These are phyloP conservation scores for Pleurotus giganteus DNA, from an alignment of 768 basidiomycete genomes.

Conservation along the genomic window DNA sequence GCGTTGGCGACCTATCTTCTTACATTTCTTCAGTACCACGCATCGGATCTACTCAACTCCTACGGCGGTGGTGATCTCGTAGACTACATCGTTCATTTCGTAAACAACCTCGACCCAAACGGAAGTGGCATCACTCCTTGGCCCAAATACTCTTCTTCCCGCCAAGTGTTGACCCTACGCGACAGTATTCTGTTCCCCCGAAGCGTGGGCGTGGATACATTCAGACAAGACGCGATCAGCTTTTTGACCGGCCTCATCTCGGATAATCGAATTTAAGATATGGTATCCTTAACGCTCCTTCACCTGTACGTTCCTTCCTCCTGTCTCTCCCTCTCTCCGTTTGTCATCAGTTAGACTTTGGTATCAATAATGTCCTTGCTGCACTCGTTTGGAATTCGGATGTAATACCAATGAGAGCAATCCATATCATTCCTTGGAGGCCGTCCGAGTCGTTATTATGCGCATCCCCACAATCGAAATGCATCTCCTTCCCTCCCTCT, in stretches of 20 bases:
- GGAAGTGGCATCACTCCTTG: constrained; percentile 20
- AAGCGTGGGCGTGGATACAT: not conserved
- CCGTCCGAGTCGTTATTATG: no score
- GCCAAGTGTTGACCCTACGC: not conserved
- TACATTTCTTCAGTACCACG: constrained; percentile 26
- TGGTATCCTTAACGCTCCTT: no score
- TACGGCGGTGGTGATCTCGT: constrained; percentile 28
- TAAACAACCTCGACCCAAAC: constrained; percentile 33
- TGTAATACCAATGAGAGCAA: no score
- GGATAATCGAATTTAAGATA: not conserved
- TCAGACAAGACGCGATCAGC: not conserved
- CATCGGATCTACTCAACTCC: constrained; percentile 27
- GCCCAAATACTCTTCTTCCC: constrained; percentile 27
- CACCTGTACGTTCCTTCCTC: no score
- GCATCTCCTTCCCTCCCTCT: no score
- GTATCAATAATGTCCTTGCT: no score
- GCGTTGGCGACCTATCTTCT: not conserved
- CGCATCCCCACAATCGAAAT: no score
- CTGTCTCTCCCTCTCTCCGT: no score
- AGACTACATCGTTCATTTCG: constrained; percentile 36
- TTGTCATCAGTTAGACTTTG: no score
- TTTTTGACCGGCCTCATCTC: constrained; percentile 1
- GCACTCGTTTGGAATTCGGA: no score
- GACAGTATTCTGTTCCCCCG: not conserved
- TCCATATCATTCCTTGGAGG: no score